phyloP scores from a whole-genome alignment of 495 filamentous ascomycete species.

The Physcia stellaris region DNA sequence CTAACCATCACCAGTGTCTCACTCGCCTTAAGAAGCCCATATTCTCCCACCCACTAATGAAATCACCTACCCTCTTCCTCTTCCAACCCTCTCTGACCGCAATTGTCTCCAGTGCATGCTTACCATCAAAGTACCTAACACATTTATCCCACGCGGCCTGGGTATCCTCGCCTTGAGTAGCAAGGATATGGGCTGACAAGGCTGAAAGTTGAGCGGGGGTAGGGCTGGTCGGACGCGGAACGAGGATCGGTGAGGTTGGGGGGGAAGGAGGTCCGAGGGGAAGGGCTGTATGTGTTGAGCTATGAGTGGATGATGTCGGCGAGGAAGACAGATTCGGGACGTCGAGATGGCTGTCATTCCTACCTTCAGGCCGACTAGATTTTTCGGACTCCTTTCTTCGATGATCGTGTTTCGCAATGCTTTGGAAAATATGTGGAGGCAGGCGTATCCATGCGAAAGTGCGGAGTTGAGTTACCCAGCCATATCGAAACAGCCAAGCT shows the following conservation, averaged over 20 bases:
- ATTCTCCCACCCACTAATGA: conserved; percentile 50
- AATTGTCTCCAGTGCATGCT: conserved; percentile 77
- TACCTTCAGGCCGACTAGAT: neutral
- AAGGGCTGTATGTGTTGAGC: conserved; percentile 24
- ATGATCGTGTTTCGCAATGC: conserved; percentile 22
- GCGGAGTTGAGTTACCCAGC: conserved; percentile 84
- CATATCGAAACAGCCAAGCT: conserved; percentile 80
- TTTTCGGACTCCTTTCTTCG: neutral
- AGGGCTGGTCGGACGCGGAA: conserved; percentile 37
- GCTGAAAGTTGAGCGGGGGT: conserved; percentile 64
- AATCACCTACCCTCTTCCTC: conserved; percentile 62
- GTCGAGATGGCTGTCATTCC: conserved; percentile 1
- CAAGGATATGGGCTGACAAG: conserved; percentile 45
- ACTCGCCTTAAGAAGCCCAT: conserved; percentile 10
- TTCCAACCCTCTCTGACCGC: conserved; percentile 68
- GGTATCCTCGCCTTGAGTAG: conserved; percentile 15
- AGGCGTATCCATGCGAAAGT: conserved; percentile 72
- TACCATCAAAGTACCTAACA: conserved; percentile 78
- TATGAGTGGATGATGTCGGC: conserved; percentile 19
- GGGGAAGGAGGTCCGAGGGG: conserved; percentile 18
- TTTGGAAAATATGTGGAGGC: conserved; percentile 33
- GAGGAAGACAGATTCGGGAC: conserved; percentile 19
- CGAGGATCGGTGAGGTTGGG: conserved; percentile 24
- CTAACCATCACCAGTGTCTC: conserved; percentile 11
- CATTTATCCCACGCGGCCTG: conserved; percentile 25